Percentiles rank a stretch among this genome's conserved stretches.
These are phyloP conservation scores for Fusarium sp. DNA, from an alignment of 2,329 filamentous ascomycete species.

Conservation along the genomic window DNA sequence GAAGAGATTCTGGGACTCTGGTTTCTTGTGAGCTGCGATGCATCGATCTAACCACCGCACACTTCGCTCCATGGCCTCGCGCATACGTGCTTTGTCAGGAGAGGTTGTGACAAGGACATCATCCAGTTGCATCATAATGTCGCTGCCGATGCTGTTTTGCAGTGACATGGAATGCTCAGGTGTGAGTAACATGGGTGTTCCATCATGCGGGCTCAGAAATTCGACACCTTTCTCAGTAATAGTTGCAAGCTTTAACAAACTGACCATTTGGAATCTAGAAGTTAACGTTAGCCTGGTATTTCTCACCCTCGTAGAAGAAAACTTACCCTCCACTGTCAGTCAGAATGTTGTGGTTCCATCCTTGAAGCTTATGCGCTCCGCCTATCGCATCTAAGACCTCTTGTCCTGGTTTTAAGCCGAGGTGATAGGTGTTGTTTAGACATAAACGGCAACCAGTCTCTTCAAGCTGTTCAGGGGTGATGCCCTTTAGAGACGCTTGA, in stretches of 20 bases:
- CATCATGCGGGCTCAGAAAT: conserved; percentile 96
- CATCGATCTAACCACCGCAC: conserved; percentile 97
- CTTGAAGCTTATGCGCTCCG: conserved; percentile 92
- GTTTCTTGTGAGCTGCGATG: conserved; percentile 87
- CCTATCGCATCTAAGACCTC: conserved; percentile 87
- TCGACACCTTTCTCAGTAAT: conserved; percentile 96
- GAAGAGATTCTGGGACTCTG: conserved; percentile 89
- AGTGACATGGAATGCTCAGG: conserved; percentile 96
- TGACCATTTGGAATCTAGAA: conserved; percentile 98
- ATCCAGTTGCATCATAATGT: conserved; percentile 99
- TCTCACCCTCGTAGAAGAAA: background rate
- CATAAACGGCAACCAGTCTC: conserved; percentile 90
- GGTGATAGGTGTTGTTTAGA: conserved; percentile 97
- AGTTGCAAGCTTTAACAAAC: conserved; percentile 88
- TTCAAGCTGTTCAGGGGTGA: conserved; percentile 92
- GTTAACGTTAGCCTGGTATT: conserved; percentile 9
- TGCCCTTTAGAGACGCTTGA: conserved; percentile 92
- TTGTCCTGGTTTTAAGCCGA: conserved; percentile 94
- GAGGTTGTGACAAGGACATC: conserved; percentile 97
- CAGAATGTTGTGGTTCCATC: conserved; percentile 94
- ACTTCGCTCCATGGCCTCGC: conserved; percentile 93
- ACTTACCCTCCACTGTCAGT: conserved; percentile 79
- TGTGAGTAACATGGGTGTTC: conserved; percentile 93
- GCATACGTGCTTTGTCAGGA: conserved; percentile 86
- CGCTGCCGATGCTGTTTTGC: conserved; percentile 96